A percentile compares a stretch with the other conserved stretches of the same genome.
Evolutionary conservation across 2,329 filamentous ascomycete genomes (phyloP).

Genomic region (Xylariaceae sp.): DNA sequence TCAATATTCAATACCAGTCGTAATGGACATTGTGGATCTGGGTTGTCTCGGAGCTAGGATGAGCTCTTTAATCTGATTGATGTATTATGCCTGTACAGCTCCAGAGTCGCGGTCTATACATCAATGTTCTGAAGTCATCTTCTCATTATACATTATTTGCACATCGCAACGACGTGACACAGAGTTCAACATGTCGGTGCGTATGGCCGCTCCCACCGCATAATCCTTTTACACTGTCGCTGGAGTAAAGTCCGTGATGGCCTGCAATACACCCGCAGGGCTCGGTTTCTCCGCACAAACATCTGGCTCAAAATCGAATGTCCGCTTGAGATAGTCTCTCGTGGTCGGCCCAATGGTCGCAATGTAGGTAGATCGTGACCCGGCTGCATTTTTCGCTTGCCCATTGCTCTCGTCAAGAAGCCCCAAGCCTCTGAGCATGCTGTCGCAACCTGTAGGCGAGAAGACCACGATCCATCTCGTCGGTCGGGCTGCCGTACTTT

Average conservation of each 20-base stretch:
- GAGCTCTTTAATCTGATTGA: too few species aligned
- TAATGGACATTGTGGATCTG: too few species aligned
- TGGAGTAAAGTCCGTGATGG: slow-evolving; percentile 44
- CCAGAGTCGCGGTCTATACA: too few species aligned
- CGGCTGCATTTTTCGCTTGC: slow-evolving; percentile 28
- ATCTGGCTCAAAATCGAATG: slow-evolving; percentile 66
- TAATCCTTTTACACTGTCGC: too few species aligned
- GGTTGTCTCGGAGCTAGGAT: too few species aligned
- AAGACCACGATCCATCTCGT: slow-evolving; percentile 73
- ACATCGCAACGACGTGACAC: too few species aligned
- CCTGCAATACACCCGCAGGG: slow-evolving; percentile 71
- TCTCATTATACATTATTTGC: too few species aligned
- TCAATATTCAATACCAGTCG: too few species aligned
- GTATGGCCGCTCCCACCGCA: too few species aligned
- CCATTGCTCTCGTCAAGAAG: slow-evolving; percentile 46
- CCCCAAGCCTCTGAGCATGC: slow-evolving; percentile 52
- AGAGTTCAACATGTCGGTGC: too few species aligned
- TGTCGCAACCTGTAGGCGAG: slow-evolving; percentile 62
- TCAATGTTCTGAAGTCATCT: too few species aligned
- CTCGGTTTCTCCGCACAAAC: slow-evolving; percentile 80
- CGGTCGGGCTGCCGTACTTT: slow-evolving; percentile 36
- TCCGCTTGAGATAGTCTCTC: slow-evolving; percentile 62
- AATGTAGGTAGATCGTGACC: slow-evolving; percentile 54
- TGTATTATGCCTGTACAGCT: too few species aligned
- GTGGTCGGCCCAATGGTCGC: slow-evolving; percentile 95